Conservation (phyloP, 129 eudicot species). For the Flaveria robusta region DNA sequence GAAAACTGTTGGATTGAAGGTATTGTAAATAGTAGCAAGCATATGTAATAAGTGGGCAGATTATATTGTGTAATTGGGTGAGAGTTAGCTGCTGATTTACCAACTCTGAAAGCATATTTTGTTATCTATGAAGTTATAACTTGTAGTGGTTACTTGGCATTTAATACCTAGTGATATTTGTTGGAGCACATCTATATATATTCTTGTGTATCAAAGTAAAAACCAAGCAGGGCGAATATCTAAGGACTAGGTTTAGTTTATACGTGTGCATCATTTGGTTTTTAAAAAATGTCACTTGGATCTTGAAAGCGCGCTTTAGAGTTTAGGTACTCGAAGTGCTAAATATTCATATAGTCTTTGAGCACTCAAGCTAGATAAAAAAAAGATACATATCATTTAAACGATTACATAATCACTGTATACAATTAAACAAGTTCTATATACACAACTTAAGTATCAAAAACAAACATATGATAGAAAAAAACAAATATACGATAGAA, state of each 20-base stretch:
- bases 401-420: no score
- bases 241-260: no score
- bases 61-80: conserved; percentile 24
- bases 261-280: not conserved
- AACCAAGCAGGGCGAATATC: not conserved
- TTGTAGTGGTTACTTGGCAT: not conserved
- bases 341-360: no score
- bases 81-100: conserved; percentile 7
- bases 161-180: conserved; percentile 8
- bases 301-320: no score
- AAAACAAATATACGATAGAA: no score
- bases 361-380: no score
- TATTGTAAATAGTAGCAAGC: conserved; percentile 32
- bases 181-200: not conserved
- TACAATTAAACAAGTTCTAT: no score
- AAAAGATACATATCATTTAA: no score
- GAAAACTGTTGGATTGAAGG: conserved; percentile 5
- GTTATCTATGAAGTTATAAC: not conserved
- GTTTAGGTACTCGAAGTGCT: no score
- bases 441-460: no score
- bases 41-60: conserved; percentile 21
- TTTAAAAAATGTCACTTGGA: no score
- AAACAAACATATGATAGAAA: no score
- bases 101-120: not conserved
- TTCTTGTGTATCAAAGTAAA: not conserved